Conservation (phyloP, 129 eudicot species). For the Gnaphalium uliginosum region DNA sequence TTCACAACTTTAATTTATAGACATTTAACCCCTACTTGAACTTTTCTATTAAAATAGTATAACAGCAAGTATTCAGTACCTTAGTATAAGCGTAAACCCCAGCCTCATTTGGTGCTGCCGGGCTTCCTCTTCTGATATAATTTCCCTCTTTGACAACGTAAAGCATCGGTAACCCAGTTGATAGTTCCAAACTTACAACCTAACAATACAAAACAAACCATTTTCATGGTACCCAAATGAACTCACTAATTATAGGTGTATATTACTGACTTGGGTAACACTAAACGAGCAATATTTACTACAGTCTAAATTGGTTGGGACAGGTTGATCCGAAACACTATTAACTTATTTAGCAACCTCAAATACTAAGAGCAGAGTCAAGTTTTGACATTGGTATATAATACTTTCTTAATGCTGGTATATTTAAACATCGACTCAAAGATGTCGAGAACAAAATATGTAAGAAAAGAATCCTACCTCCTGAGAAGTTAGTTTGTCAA, state of each 20-base stretch:
- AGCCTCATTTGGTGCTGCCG: conserved; percentile 79
- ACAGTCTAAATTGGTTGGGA: not conserved
- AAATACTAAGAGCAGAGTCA: too few relatives aligned
- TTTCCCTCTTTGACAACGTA: conserved; percentile 73
- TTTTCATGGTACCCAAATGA: not conserved
- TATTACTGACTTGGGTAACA: not conserved
- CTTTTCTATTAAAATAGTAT: not conserved
- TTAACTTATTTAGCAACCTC: not conserved
- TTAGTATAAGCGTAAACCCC: conserved; percentile 73
- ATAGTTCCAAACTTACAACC: conserved; percentile 88
- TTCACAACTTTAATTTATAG: not conserved
- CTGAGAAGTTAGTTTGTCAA: conserved; percentile 1
- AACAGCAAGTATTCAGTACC: not conserved
- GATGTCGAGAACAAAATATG: too few relatives aligned
- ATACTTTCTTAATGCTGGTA: too few relatives aligned
- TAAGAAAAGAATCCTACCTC: not conserved
- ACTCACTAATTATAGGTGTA: not conserved
- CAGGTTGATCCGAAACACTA: not conserved
- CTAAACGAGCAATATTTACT: not conserved
- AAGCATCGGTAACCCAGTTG: conserved; percentile 92
- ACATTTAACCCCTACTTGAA: not conserved
- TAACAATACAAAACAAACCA: conserved; percentile 25
- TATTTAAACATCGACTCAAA: too few relatives aligned
- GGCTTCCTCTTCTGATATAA: conserved; percentile 83
- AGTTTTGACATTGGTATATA: too few relatives aligned